Evolutionary conservation across 495 filamentous ascomycete genomes (phyloP).

Genomic region (Articulospora tetracladia): DNA sequence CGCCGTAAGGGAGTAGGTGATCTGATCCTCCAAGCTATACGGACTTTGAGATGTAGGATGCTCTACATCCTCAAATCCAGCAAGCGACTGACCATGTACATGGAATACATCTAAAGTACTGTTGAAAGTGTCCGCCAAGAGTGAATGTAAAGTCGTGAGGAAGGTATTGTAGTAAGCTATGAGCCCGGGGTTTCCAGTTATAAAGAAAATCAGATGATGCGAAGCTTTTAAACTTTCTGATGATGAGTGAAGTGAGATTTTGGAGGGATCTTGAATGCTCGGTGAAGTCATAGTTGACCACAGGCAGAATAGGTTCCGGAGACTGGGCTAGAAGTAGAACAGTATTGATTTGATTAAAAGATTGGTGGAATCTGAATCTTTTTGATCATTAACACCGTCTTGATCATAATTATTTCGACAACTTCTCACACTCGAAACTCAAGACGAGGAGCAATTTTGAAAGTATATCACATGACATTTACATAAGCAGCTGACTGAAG

Average conservation of each 20-base stretch:
- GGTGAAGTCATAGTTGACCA: not conserved
- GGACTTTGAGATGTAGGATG: constrained; percentile 21
- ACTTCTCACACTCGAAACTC: too few relatives aligned
- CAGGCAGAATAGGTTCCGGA: too few relatives aligned
- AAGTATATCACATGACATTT: not conserved
- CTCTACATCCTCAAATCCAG: constrained; percentile 59
- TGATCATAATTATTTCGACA: too few relatives aligned
- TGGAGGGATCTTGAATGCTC: not conserved
- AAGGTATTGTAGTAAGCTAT: constrained; percentile 78
- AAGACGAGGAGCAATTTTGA: too few relatives aligned
- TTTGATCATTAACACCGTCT: too few relatives aligned
- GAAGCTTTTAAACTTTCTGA: constrained; percentile 2
- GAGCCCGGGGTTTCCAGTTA: constrained; percentile 75
- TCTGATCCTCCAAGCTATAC: constrained; percentile 59
- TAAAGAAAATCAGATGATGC: constrained; percentile 51
- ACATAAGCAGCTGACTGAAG: not conserved
- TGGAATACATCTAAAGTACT: constrained; percentile 38
- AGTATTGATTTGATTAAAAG: too few relatives aligned
- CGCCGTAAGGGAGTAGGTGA: constrained; percentile 25
- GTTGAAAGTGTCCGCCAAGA: constrained; percentile 18
- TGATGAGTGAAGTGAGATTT: constrained; percentile 10
- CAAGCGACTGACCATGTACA: constrained; percentile 68
- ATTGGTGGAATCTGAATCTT: too few relatives aligned
- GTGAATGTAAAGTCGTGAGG: constrained; percentile 39
- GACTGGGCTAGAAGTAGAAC: too few relatives aligned